phyloP scores from a whole-genome alignment of 2,329 filamentous ascomycete species.

The Hirsutella rhossiliensis region DNA sequence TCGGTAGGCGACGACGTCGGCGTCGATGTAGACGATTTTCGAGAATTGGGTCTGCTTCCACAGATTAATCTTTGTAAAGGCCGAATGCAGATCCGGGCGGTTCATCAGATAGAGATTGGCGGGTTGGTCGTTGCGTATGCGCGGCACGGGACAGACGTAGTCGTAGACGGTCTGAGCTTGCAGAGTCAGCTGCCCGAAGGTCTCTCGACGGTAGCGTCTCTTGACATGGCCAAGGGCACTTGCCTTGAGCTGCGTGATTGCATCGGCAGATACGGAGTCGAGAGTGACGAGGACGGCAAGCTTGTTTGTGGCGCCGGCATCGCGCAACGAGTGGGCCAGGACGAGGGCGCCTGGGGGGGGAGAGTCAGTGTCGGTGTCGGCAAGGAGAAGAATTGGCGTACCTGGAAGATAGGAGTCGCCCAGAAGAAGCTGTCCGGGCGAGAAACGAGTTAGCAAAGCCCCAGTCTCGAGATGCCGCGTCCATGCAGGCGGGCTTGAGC shows the following conservation, averaged over 20 bases:
- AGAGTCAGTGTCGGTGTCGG: background rate
- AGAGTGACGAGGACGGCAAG: slow-evolving; percentile 74
- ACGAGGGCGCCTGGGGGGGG: slow-evolving; percentile 70
- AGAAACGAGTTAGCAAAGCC: slow-evolving; percentile 3
- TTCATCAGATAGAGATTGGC: slow-evolving; percentile 87
- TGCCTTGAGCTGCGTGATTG: slow-evolving; percentile 69
- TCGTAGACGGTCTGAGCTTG: slow-evolving; percentile 62
- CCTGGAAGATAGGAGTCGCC: slow-evolving; percentile 90
- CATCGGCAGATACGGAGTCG: slow-evolving; percentile 64
- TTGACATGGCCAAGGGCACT: slow-evolving; percentile 7
- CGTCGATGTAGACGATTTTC: slow-evolving; percentile 89
- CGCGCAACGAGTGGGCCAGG: slow-evolving; percentile 84
- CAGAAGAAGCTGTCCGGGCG: slow-evolving; percentile 66
- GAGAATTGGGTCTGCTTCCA: slow-evolving; percentile 87
- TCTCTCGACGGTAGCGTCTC: background rate
- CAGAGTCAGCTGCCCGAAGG: background rate
- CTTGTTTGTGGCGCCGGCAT: slow-evolving; percentile 78
- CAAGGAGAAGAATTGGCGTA: slow-evolving; percentile 26
- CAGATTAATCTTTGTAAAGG: slow-evolving; percentile 92
- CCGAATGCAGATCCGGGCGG: slow-evolving; percentile 76
- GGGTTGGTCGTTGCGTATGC: slow-evolving; percentile 63
- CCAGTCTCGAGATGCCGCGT: too few species aligned
- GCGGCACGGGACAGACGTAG: slow-evolving; percentile 73
- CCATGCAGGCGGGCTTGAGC: slow-evolving; percentile 12
- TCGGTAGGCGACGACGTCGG: slow-evolving; percentile 81